Conservation (phyloP, 768 basidiomycete species). For the Cubamyces sp. region DNA sequence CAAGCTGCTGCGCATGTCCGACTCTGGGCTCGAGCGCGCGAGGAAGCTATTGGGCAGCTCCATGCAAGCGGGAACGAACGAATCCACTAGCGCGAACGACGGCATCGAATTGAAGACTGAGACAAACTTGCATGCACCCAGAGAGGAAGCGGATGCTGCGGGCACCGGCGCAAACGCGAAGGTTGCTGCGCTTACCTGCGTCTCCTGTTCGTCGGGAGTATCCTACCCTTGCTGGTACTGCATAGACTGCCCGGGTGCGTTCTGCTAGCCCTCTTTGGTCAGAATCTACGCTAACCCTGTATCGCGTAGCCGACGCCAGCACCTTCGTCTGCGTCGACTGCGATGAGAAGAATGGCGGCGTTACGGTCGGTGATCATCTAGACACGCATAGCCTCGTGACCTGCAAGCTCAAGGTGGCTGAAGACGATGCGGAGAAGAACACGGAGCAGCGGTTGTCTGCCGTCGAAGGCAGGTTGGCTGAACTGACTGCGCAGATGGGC, state of each 20-base stretch:
- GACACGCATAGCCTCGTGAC: constrained; percentile 16
- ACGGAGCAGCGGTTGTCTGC: constrained; percentile 14
- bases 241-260: constrained; percentile 16
- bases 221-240: constrained; percentile 20
- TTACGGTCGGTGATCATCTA: background rate
- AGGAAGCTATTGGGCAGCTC: background rate
- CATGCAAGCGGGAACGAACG: too few species aligned
- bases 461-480: constrained; percentile 10
- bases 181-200: background rate
- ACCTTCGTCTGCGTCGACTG: constrained; percentile 14
- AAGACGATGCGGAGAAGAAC: background rate
- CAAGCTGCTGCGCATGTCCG: constrained; percentile 12
- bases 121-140: background rate
- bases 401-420: background rate
- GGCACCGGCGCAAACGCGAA: background rate
- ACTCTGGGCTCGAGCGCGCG: constrained; percentile 4
- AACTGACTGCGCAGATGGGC: constrained; percentile 11
- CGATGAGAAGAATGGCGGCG: constrained; percentile 15
- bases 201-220: constrained; percentile 4
- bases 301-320: background rate
- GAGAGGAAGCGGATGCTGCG: background rate
- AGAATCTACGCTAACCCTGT: too few species aligned
- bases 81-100: too few species aligned
- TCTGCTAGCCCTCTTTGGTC: too few species aligned
- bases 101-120: background rate